phyloP scores from a whole-genome alignment of 2,329 filamentous ascomycete species.

The Lojkania enalia region DNA sequence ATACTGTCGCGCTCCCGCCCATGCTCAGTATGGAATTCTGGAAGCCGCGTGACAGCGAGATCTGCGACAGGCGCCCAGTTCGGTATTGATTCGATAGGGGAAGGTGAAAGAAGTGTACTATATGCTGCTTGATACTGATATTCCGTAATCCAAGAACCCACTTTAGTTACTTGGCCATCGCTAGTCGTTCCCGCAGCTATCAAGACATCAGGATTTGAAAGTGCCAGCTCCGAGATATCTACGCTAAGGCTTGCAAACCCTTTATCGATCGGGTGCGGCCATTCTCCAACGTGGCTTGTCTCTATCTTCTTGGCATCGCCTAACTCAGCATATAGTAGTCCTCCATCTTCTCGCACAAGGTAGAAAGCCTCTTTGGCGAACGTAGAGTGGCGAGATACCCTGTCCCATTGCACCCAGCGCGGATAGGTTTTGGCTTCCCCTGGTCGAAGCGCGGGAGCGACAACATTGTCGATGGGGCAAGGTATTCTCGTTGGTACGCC shows the following conservation, averaged over 20 bases:
- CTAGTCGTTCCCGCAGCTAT: conserved; percentile 78
- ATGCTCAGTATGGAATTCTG: conserved; percentile 22
- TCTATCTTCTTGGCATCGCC: conserved; percentile 45
- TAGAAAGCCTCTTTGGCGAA: conserved; percentile 77
- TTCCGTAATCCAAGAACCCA: conserved; percentile 49
- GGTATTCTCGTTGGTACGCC: conserved; percentile 34
- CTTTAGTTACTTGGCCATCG: conserved; percentile 74
- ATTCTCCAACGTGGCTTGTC: conserved; percentile 54
- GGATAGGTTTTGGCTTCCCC: conserved; percentile 48
- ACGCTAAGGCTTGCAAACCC: conserved; percentile 75
- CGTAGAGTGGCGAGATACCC: conserved; percentile 65
- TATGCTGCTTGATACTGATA: conserved; percentile 60
- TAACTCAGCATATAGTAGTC: conserved; percentile 73
- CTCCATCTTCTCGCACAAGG: conserved; percentile 84
- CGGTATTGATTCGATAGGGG: conserved; percentile 63
- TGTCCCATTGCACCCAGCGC: conserved; percentile 83
- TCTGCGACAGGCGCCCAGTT: conserved; percentile 63
- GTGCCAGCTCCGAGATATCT: conserved; percentile 47
- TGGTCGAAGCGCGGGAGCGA: conserved; percentile 51
- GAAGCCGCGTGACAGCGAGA: conserved; percentile 38
- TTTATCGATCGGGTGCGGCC: conserved; percentile 74
- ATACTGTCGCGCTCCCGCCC: conserved; percentile 29
- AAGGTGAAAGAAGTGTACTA: conserved; percentile 43
- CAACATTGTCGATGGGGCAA: conserved; percentile 15
- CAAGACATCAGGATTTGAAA: conserved; percentile 72